phyloP scores from a whole-genome alignment of 345 rosid species.

The Populus nigra region DNA sequence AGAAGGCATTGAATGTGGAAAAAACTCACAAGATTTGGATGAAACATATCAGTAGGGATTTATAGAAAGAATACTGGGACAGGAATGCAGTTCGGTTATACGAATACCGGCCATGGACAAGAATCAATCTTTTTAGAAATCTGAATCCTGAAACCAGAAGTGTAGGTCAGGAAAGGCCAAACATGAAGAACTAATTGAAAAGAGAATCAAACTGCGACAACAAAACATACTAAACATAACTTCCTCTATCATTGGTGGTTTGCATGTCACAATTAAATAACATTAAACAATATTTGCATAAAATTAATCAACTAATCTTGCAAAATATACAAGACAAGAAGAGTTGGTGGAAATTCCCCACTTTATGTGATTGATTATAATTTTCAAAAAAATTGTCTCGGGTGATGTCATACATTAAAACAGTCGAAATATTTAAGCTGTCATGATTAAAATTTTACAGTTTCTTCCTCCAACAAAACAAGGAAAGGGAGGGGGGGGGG shows the following conservation, averaged over 20 bases:
- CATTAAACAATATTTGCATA: not conserved
- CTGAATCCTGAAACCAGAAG: slow-evolving; percentile 69
- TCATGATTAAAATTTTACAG: not conserved
- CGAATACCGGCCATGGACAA: slow-evolving; percentile 95
- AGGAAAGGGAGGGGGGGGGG: not conserved
- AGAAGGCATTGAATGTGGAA: not conserved
- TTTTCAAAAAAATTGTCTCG: not conserved
- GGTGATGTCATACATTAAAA: not conserved
- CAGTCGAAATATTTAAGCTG: not conserved
- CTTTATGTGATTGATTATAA: not conserved
- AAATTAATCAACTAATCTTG: not conserved
- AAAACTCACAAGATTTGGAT: slow-evolving; percentile 93
- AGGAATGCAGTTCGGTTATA: slow-evolving; percentile 96
- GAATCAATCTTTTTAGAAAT: slow-evolving; percentile 86
- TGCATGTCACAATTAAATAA: not conserved
- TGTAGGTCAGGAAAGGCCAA: slow-evolving; percentile 3
- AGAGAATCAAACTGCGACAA: too few species aligned
- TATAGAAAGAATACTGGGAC: slow-evolving; percentile 95
- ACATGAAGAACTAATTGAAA: not conserved
- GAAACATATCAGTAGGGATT: slow-evolving; percentile 87
- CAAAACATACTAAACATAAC: not conserved
- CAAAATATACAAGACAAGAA: not conserved
- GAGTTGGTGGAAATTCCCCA: not conserved
- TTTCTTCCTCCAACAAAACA: not conserved
- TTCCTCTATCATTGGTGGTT: not conserved